These are phyloP conservation scores for Camellia sinensis DNA, from an alignment of 148 eudicot genomes.

Conservation along the genomic window DNA sequence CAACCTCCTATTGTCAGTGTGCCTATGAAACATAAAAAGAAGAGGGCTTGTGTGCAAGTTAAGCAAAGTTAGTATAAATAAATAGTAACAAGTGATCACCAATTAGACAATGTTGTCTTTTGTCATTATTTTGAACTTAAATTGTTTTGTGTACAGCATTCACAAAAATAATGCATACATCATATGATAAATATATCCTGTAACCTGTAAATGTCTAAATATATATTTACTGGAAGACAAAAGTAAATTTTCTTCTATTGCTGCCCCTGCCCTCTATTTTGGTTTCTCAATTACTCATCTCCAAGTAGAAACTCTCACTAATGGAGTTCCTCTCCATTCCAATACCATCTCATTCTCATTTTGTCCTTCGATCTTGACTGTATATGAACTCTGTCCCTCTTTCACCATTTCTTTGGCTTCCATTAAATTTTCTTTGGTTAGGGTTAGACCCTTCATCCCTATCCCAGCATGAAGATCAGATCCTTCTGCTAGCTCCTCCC, in stretches of 20 bases:
- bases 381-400: constrained; percentile 25
- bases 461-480: background rate
- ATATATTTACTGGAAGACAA: background rate
- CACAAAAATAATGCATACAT: background rate
- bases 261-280: background rate
- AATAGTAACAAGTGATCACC: background rate
- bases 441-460: constrained; percentile 15
- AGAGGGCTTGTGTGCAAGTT: background rate
- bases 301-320: constrained; percentile 44
- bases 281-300: constrained; percentile 11
- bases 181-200: too few relatives aligned
- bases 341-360: constrained; percentile 29
- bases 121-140: too few relatives aligned
- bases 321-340: constrained; percentile 37
- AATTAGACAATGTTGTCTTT: background rate
- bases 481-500: constrained; percentile 19
- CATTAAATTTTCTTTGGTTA: constrained; percentile 23
- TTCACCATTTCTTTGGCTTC: constrained; percentile 37
- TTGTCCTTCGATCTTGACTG: constrained; percentile 26
- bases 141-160: background rate
- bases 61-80: background rate
- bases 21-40: background rate
- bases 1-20: too few relatives aligned
- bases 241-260: background rate
- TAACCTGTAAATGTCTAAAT: too few relatives aligned